Conservation (phyloP, 228 moss, liverwort and hornwort genomes). For the Sphagnum fallax region DNA sequence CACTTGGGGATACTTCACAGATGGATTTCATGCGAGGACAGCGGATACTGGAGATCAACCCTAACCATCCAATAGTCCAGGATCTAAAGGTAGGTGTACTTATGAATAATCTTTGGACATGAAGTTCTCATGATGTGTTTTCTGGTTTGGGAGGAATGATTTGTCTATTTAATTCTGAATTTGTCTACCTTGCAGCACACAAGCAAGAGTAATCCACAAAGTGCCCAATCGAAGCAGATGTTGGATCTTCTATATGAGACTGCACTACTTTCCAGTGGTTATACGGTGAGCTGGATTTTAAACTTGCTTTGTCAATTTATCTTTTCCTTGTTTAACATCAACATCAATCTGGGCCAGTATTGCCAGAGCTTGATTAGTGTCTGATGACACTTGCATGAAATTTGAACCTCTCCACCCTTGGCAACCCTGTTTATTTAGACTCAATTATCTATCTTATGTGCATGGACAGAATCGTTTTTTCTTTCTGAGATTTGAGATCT, state of each 20-base stretch:
- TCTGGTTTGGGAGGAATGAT: background rate
- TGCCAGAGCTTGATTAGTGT: conserved; percentile 6
- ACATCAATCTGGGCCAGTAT: background rate
- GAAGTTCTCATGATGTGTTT: background rate
- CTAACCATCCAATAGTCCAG: conserved; percentile 84
- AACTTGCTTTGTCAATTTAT: background rate
- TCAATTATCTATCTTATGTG: too few relatives aligned
- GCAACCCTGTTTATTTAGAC: too few relatives aligned
- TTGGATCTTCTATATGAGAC: conserved; percentile 82
- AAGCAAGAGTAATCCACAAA: conserved; percentile 63
- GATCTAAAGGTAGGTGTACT: conserved; percentile 65
- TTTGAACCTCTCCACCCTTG: background rate
- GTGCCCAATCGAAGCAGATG: conserved; percentile 47
- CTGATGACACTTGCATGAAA: conserved; percentile 5
- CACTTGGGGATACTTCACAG: conserved; percentile 58
- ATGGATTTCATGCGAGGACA: conserved; percentile 61
- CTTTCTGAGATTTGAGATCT: too few relatives aligned
- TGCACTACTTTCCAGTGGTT: conserved; percentile 86
- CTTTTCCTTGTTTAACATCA: background rate
- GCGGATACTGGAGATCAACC: conserved; percentile 90
- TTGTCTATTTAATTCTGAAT: background rate
- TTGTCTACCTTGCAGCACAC: conserved; percentile 39
- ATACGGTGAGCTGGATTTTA: conserved; percentile 44
- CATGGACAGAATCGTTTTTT: too few relatives aligned
- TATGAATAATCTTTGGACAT: background rate